Evolutionary conservation across 306 rosid species (phyloP), one percentile per base, ranked within the genome.

Genomic region (Betula pendula): DNA sequence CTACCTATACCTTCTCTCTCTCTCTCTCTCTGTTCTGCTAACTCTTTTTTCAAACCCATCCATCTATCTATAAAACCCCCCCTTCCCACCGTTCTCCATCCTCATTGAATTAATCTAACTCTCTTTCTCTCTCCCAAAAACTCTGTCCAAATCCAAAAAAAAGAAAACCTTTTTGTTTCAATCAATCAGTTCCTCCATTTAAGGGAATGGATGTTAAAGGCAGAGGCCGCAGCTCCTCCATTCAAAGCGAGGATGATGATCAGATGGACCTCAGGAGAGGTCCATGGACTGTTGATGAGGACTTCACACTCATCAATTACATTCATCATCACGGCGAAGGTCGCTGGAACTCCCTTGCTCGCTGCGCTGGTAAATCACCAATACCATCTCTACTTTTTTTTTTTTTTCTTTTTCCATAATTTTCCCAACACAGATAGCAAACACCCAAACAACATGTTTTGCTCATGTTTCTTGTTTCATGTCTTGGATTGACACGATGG

Each of bases 221-320:
- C 38, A 76, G 79, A 74, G 50, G 58, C 3, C 68, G 62, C 73
- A 42, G 20, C 70, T 29, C 58, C 85, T 20, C 40, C 51, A 27
- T 49, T 69, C 86, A 60, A 56, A 71, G 73, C 53, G 84, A 85
- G 7, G 89, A 87, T 0, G 82, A 81, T n/a, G 35, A 75, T 60
- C 11, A 40, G 33, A 29, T 78, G 88, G 94, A 91, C 77, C 89
- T 96, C 7, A 74, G 96, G 60, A 74, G 98, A 84, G 99, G 99
- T 14, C 99, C 98, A 0, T 96, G 99, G 99, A 96, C 99, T 15
- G 90, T 83, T 4, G 99, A 92, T 51, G 99, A 96, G 78, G 99
- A 96, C 63, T 82, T 87, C 55, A 78, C 91, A 22, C 98, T 96
- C 82, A 87, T 92, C 72, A 92, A 92, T 90, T 88, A 91, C 94